Percentiles rank a stretch among this genome's conserved stretches.
Evolutionary conservation across 1,284 basidiomycete genomes (phyloP).

Genomic region (Bondarzewia mesenterica): DNA sequence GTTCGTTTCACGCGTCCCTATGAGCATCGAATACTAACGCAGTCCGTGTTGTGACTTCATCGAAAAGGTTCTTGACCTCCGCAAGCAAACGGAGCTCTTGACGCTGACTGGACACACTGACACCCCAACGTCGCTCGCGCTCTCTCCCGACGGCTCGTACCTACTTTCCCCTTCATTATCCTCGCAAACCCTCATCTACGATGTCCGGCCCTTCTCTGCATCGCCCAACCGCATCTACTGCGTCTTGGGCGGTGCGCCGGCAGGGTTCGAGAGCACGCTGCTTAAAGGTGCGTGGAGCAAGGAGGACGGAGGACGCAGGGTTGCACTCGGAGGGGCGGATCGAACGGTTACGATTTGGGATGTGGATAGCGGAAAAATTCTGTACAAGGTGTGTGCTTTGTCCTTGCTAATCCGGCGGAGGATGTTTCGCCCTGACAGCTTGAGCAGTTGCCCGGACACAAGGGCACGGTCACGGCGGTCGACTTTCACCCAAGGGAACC

Average conservation of each 20-base stretch:
- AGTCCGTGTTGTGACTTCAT: constrained; percentile 3
- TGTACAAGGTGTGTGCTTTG: constrained; percentile 65
- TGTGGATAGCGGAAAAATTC: constrained; percentile 74
- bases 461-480: constrained; percentile 84
- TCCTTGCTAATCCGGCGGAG: too few species aligned
- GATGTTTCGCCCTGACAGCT: too few species aligned
- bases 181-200: constrained; percentile 81
- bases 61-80: constrained; percentile 73
- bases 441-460: constrained; percentile 80
- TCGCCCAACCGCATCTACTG: constrained; percentile 76
- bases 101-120: constrained; percentile 77
- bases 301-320: constrained; percentile 64
- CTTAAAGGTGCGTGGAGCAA: constrained; percentile 77
- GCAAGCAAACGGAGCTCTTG: constrained; percentile 74
- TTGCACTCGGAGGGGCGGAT: constrained; percentile 75
- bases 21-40: constrained; percentile 2
- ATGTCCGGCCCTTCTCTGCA: constrained; percentile 86
- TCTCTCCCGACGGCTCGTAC: constrained; percentile 81
- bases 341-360: constrained; percentile 91
- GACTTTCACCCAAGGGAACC: constrained; percentile 92
- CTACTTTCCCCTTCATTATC: constrained; percentile 86
- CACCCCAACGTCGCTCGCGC: constrained; percentile 80
- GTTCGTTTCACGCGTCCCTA: constrained; percentile 20
- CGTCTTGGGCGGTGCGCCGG: constrained; percentile 74
- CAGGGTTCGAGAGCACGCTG: constrained; percentile 85